Evolutionary conservation across 805 yeast species (phyloP).

Genomic region (Saccharomyces kudriavzevii): DNA sequence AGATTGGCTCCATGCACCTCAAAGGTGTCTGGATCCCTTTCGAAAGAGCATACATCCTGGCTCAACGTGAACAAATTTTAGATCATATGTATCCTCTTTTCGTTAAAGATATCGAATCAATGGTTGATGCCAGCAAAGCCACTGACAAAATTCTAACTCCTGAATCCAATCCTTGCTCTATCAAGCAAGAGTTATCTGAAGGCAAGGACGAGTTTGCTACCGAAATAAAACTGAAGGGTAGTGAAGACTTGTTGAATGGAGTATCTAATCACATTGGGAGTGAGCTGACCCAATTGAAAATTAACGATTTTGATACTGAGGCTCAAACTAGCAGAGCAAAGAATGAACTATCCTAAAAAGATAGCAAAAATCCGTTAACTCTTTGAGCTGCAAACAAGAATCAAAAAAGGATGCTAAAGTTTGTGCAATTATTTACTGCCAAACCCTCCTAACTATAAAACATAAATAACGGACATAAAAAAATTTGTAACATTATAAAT

Average conservation of each 20-base stretch:
- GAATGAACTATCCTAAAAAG: not conserved
- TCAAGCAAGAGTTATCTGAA: not conserved
- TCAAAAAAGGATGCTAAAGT: not conserved
- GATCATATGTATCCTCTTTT: slow-evolving; percentile 60
- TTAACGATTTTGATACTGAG: not conserved
- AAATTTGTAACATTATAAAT: not conserved
- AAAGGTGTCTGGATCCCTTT: slow-evolving; percentile 90
- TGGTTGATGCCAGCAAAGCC: not conserved
- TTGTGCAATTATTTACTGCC: not conserved
- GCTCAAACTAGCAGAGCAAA: not conserved
- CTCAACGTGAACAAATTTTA: slow-evolving; percentile 67
- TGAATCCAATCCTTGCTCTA: not conserved
- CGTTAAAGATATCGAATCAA: slow-evolving; percentile 58
- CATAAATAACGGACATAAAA: not conserved
- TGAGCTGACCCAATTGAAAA: not conserved
- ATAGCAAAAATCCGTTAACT: not conserved
- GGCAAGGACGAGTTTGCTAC: not conserved
- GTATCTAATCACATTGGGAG: not conserved
- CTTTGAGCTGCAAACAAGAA: not conserved
- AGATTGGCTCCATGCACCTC: slow-evolving; percentile 79
- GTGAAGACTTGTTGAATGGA: not conserved
- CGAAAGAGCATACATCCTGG: slow-evolving; percentile 74
- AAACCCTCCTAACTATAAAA: not conserved
- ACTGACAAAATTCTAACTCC: not conserved
- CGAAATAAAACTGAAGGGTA: not conserved